Evolutionary conservation across 768 basidiomycete species (phyloP).

Genomic region (Lactarius pseudohatsudake): DNA sequence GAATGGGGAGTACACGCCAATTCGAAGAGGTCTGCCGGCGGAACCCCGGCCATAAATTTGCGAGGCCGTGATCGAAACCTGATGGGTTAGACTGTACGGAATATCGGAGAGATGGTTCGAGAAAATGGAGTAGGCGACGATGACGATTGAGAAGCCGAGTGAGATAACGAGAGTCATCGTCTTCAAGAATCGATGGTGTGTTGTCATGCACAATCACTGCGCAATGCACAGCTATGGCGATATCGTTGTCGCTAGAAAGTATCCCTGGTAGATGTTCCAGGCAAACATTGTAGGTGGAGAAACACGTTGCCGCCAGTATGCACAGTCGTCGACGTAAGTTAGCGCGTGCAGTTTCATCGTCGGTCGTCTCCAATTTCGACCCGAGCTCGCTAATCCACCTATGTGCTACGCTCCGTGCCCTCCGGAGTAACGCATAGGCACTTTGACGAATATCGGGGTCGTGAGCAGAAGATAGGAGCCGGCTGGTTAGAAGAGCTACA

Average conservation of each 20-base stretch:
- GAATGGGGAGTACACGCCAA: conserved; percentile 10
- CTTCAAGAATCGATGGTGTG: background rate
- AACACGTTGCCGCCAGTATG: conserved; percentile 10
- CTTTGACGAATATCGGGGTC: background rate
- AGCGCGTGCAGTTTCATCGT: background rate
- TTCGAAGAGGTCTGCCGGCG: conserved; percentile 3
- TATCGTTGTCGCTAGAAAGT: conserved; percentile 1
- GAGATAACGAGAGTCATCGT: background rate
- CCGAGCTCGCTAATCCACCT: conserved; percentile 9
- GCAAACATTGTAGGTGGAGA: conserved; percentile 10
- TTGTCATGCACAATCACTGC: conserved; percentile 18
- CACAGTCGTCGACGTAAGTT: background rate
- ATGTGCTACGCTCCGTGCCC: conserved; percentile 3
- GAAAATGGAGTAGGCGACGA: conserved; percentile 1
- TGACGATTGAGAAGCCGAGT: conserved; percentile 5
- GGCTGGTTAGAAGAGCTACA: conserved; percentile 14
- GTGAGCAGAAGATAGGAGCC: conserved; percentile 8
- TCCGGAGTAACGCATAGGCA: conserved; percentile 5
- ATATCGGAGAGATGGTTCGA: background rate
- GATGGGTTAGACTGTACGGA: too few relatives aligned
- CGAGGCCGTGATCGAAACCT: conserved; percentile 1
- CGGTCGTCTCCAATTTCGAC: background rate
- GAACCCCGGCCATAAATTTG: conserved; percentile 10
- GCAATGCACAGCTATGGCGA: conserved; percentile 17
- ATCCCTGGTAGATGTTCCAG: background rate